These are phyloP conservation scores for Daedalea quercina DNA, from an alignment of 768 basidiomycete species.

Conservation along the genomic window DNA sequence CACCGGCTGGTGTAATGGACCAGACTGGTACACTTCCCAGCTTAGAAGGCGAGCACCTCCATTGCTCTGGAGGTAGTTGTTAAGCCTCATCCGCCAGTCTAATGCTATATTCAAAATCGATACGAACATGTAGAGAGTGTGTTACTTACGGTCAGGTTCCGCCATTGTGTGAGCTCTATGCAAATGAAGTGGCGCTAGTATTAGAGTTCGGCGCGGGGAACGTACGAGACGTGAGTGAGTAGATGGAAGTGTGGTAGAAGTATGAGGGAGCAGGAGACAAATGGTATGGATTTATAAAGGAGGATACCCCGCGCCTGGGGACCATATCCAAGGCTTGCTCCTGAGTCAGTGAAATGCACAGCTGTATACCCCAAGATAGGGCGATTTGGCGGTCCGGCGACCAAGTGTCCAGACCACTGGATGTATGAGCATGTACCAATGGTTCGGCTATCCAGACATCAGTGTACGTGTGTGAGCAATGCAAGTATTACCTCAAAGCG, in stretches of 20 bases:
- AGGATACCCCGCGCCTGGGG: neutral
- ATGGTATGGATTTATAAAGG: neutral
- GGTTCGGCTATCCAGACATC: neutral
- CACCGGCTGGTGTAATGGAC: constrained; percentile 19
- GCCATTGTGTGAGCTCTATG: constrained; percentile 6
- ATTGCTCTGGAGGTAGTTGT: constrained; percentile 25
- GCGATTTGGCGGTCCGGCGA: constrained; percentile 14
- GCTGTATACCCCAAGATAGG: constrained; percentile 7
- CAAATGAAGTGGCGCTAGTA: neutral
- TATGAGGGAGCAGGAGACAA: neutral
- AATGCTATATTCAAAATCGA: neutral
- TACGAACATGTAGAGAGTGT: neutral
- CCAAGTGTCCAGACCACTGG: neutral
- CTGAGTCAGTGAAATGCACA: constrained; percentile 19
- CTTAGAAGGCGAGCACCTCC: constrained; percentile 16
- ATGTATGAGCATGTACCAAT: neutral
- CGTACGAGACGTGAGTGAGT: no score
- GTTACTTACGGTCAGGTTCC: neutral
- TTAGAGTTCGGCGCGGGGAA: neutral
- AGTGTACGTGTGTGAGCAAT: neutral
- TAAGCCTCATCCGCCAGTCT: constrained; percentile 27
- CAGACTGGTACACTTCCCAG: constrained; percentile 19
- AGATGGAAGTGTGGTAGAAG: constrained; percentile 7
- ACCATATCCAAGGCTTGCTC: neutral
- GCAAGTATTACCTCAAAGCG: neutral